A percentile compares a stretch with the other conserved stretches of the same genome.
Conservation (phyloP, 2,329 filamentous ascomycete species). For the Metarhizium anisopliae region DNA sequence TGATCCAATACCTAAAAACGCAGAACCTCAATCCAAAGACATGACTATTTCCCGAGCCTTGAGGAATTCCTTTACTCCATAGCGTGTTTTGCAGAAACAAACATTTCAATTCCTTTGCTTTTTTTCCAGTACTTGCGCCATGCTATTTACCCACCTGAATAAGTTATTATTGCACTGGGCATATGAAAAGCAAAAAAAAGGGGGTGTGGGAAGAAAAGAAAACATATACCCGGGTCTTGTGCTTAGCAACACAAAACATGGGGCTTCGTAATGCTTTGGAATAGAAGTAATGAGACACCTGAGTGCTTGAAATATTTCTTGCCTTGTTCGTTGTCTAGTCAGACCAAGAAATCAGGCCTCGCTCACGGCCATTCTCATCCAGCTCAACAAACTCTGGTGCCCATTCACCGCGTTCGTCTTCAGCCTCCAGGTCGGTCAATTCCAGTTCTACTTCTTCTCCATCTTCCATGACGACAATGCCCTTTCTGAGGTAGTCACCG, state of each 20-base stretch:
- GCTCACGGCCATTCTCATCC: conserved; percentile 41
- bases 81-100: too few species aligned
- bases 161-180: too few species aligned
- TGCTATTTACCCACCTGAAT: too few species aligned
- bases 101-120: too few species aligned
- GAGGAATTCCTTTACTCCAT: too few species aligned
- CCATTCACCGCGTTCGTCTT: conserved; percentile 46
- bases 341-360: conserved; percentile 41
- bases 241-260: not conserved
- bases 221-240: not conserved
- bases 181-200: not conserved
- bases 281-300: not conserved
- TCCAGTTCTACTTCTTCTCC: conserved; percentile 40
- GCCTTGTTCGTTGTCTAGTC: conserved; percentile 12
- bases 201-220: not conserved
- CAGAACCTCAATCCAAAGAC: too few species aligned
- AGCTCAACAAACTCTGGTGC: conserved; percentile 44
- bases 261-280: not conserved
- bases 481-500: conserved; percentile 38
- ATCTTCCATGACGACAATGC: conserved; percentile 42
- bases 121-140: too few species aligned
- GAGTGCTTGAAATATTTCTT: not conserved
- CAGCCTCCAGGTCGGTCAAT: conserved; percentile 41
- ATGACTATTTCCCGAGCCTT: too few species aligned
- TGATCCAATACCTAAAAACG: not conserved